phyloP scores from a whole-genome alignment of 2,329 filamentous ascomycete genomes.

The Ophiognomonia clavigignenti-juglandacearum region DNA sequence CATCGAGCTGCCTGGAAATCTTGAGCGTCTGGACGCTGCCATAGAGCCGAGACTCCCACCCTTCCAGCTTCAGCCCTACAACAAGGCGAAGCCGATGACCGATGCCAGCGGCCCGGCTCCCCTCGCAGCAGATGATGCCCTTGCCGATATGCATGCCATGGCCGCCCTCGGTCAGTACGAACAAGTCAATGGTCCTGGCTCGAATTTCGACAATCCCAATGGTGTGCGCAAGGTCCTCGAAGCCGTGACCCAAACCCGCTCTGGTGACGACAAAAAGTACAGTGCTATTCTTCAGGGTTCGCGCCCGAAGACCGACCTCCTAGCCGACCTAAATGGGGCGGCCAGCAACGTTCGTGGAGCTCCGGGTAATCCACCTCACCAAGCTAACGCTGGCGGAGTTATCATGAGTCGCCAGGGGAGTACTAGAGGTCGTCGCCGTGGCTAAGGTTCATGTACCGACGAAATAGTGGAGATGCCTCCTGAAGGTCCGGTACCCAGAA shows the following conservation, averaged over 20 bases:
- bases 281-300: constrained; percentile 42
- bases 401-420: constrained; percentile 54
- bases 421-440: constrained; percentile 38
- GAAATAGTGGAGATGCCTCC: too few species aligned
- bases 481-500: too few species aligned
- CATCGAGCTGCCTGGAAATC: constrained; percentile 53
- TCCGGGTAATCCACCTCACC: constrained; percentile 31
- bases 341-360: constrained; percentile 35
- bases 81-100: constrained; percentile 50
- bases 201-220: constrained; percentile 50
- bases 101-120: constrained; percentile 53
- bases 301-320: constrained; percentile 40
- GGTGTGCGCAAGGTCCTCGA: constrained; percentile 53
- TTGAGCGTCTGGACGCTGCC: constrained; percentile 47
- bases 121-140: constrained; percentile 46
- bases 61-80: constrained; percentile 52
- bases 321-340: constrained; percentile 46
- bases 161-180: constrained; percentile 54
- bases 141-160: constrained; percentile 54
- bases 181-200: constrained; percentile 45
- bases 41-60: constrained; percentile 57
- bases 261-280: constrained; percentile 41
- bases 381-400: constrained; percentile 31
- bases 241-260: constrained; percentile 41
- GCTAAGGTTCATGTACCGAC: too few species aligned